A percentile compares a stretch with the other conserved stretches of the same genome.
Conservation (phyloP, 129 eudicot genomes). For the Saussurea involucrata region DNA sequence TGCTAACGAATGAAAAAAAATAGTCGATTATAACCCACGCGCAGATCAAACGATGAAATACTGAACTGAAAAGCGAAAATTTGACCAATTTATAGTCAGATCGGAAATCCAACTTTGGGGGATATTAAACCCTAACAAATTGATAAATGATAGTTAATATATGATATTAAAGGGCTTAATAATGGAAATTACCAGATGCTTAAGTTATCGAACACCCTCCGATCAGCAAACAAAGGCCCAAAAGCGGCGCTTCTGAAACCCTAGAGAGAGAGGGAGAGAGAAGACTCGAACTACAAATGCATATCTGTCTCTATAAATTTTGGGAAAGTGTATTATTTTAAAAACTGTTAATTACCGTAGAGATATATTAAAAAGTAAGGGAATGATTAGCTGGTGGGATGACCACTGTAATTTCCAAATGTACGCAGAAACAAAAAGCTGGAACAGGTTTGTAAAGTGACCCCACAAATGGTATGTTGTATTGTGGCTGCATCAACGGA, state of each 20-base stretch:
- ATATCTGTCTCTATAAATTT: constrained; percentile 25
- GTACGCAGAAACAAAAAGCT: background rate
- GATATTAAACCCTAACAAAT: constrained; percentile 18
- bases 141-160: background rate
- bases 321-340: constrained; percentile 6
- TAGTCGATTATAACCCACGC: background rate
- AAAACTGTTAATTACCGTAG: constrained; percentile 15
- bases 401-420: constrained; percentile 18
- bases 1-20: background rate
- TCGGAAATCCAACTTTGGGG: constrained; percentile 17
- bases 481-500: too few species aligned
- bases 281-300: constrained; percentile 22
- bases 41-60: constrained; percentile 6
- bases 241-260: constrained; percentile 80
- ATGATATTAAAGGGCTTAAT: background rate
- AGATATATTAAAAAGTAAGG: background rate
- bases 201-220: constrained; percentile 25
- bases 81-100: constrained; percentile 9
- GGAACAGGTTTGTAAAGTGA: background rate
- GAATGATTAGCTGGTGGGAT: constrained; percentile 21
- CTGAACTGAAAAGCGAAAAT: background rate
- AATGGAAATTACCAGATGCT: constrained; percentile 28
- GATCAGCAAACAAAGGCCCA: constrained; percentile 26
- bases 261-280: constrained; percentile 51
- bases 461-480: background rate